Conservation (phyloP, 2,329 filamentous ascomycete species). For the Apiospora malaysiana region DNA sequence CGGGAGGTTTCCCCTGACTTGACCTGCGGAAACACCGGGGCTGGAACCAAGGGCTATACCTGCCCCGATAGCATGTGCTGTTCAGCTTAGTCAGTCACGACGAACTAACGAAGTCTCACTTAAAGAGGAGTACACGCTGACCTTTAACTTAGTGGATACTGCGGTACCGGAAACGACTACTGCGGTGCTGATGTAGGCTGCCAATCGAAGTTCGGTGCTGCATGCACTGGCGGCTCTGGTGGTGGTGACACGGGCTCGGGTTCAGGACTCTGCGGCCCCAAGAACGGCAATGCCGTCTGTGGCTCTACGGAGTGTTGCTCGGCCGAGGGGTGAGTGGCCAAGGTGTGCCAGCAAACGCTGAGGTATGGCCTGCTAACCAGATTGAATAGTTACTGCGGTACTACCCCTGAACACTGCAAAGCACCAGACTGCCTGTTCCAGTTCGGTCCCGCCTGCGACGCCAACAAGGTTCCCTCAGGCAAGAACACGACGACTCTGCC, state of each 20-base stretch:
- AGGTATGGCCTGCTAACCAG: neutral
- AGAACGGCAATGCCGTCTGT: slow-evolving; percentile 42
- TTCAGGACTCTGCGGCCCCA: slow-evolving; percentile 53
- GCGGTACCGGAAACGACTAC: slow-evolving; percentile 34
- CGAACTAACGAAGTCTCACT: too few relatives aligned
- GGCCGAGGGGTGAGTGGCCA: slow-evolving; percentile 43
- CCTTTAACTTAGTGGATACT: slow-evolving; percentile 30
- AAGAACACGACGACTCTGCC: slow-evolving; percentile 58
- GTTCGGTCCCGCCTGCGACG: slow-evolving; percentile 67
- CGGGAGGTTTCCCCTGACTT: slow-evolving; percentile 31
- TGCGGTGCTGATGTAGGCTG: slow-evolving; percentile 28
- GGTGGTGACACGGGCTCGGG: slow-evolving; percentile 23
- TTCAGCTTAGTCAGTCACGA: slow-evolving; percentile 22
- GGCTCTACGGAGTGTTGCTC: slow-evolving; percentile 47
- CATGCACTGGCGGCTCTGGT: slow-evolving; percentile 22
- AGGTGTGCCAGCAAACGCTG: neutral
- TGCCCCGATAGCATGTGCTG: slow-evolving; percentile 33
- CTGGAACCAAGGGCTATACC: slow-evolving; percentile 33
- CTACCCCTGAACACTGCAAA: slow-evolving; percentile 60
- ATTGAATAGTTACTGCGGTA: slow-evolving; percentile 57
- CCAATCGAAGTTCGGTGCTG: slow-evolving; percentile 22
- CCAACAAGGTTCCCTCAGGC: slow-evolving; percentile 59
- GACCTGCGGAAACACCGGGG: slow-evolving; percentile 34
- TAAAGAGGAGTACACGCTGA: neutral
- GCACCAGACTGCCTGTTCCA: slow-evolving; percentile 67